Percentiles rank a stretch among this genome's conserved stretches.
Evolutionary conservation across 1,139 yeast genomes (phyloP).

Genomic region (Geotrichum carabidarum): DNA sequence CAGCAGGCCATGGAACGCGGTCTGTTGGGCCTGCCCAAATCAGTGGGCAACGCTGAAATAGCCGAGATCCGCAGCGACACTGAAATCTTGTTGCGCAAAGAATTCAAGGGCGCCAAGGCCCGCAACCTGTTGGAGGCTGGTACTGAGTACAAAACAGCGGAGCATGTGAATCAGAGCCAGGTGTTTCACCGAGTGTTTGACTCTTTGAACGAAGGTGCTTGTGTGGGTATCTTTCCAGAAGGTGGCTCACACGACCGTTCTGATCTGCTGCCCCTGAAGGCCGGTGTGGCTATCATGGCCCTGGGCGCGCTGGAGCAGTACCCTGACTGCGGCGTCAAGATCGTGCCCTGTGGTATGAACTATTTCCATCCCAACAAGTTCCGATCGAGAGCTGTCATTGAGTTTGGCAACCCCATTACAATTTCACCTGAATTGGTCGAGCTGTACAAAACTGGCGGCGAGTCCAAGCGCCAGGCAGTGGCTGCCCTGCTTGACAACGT

Average conservation of each 20-base stretch:
- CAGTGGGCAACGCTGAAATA: constrained; percentile 73
- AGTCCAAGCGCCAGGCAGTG: constrained; percentile 64
- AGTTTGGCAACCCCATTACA: constrained; percentile 84
- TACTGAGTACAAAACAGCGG: constrained; percentile 66
- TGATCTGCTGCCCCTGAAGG: constrained; percentile 82
- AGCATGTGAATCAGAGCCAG: constrained; percentile 73
- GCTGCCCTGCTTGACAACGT: constrained; percentile 63
- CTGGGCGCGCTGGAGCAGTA: constrained; percentile 74
- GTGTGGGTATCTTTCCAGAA: constrained; percentile 95
- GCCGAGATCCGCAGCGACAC: constrained; percentile 67
- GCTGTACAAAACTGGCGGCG: constrained; percentile 53
- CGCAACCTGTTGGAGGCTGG: constrained; percentile 43
- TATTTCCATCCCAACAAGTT: constrained; percentile 94
- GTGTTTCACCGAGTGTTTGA: constrained; percentile 80
- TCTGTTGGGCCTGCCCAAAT: constrained; percentile 69
- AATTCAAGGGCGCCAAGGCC: constrained; percentile 55
- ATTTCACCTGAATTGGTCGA: constrained; percentile 60
- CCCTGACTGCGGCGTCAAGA: constrained; percentile 68
- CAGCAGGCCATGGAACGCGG: constrained; percentile 63
- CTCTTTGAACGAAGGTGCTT: constrained; percentile 72
- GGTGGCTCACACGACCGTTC: constrained; percentile 97
- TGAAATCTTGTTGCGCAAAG: constrained; percentile 61
- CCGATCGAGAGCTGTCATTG: constrained; percentile 89
- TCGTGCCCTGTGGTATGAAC: constrained; percentile 96
- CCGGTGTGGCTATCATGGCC: constrained; percentile 98